Evolutionary conservation across 208 protist species (phyloP).

Genomic region (Leishmania guyanensis): DNA sequence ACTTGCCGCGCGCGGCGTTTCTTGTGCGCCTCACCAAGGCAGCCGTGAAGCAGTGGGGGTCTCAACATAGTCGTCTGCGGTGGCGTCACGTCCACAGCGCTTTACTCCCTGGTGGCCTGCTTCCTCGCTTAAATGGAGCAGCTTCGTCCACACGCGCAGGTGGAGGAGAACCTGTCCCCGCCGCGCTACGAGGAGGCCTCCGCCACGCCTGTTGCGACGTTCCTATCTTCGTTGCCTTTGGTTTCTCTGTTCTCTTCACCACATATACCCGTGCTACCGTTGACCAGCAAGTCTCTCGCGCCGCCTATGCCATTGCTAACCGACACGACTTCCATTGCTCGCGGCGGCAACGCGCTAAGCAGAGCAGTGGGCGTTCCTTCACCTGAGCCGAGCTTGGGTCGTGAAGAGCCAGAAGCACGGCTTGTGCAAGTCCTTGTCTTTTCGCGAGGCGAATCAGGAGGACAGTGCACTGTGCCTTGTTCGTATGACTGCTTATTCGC

Average conservation of each 20-base stretch:
- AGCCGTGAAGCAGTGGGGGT: slow-evolving; percentile 54
- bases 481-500: not conserved
- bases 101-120: slow-evolving; percentile 64
- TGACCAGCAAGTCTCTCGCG: not conserved
- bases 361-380: slow-evolving; percentile 1
- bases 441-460: not conserved
- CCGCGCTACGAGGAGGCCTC: slow-evolving; percentile 30
- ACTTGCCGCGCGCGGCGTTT: slow-evolving; percentile 22
- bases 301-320: not conserved
- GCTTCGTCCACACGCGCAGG: slow-evolving; percentile 14
- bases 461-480: not conserved
- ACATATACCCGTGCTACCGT: not conserved
- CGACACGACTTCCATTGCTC: not conserved
- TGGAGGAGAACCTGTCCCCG: slow-evolving; percentile 27
- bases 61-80: slow-evolving; percentile 56
- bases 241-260: not conserved
- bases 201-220: not conserved
- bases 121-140: slow-evolving; percentile 48
- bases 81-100: slow-evolving; percentile 55
- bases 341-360: not conserved
- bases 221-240: not conserved
- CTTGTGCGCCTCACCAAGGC: slow-evolving; percentile 68
- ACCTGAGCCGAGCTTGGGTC: slow-evolving; percentile 23
- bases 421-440: not conserved
- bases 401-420: not conserved